These are phyloP conservation scores for Macadamia integrifolia DNA, from an alignment of 164 flowering plant genomes.

Conservation along the genomic window DNA sequence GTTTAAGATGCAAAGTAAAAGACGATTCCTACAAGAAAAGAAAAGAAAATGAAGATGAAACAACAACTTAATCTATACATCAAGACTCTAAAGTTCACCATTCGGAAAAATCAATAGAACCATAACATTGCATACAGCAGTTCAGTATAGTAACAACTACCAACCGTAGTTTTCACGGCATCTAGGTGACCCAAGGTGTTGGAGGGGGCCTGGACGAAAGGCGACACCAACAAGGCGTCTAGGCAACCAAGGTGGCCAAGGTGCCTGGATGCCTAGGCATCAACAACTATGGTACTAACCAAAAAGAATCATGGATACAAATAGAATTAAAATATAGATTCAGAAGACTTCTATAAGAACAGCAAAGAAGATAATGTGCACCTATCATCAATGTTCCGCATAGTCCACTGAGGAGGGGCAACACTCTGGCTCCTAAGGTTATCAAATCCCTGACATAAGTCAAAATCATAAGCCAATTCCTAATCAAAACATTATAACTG, in stretches of 20 bases:
- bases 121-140: no score
- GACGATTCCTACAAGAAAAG: constrained; percentile 66
- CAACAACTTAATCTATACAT: no score
- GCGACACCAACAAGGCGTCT: no score
- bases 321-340: neutral
- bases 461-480: neutral
- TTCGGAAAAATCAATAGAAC: no score
- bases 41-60: neutral
- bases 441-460: constrained; percentile 77
- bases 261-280: no score
- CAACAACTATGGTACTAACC: no score
- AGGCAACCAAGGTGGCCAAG: no score
- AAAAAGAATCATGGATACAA: neutral
- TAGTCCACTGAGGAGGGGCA: constrained; percentile 98
- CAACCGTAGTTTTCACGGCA: no score
- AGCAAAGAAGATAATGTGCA: constrained; percentile 10
- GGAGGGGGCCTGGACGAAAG: no score
- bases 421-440: constrained; percentile 94
- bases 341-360: neutral
- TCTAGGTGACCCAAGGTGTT: no score
- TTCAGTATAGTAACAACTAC: no score
- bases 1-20: constrained; percentile 72
- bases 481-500: neutral
- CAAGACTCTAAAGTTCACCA: no score
- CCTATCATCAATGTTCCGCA: constrained; percentile 99